Conservation (phyloP, 108 stramenopile species). For the Skeletonema marinoi region DNA sequence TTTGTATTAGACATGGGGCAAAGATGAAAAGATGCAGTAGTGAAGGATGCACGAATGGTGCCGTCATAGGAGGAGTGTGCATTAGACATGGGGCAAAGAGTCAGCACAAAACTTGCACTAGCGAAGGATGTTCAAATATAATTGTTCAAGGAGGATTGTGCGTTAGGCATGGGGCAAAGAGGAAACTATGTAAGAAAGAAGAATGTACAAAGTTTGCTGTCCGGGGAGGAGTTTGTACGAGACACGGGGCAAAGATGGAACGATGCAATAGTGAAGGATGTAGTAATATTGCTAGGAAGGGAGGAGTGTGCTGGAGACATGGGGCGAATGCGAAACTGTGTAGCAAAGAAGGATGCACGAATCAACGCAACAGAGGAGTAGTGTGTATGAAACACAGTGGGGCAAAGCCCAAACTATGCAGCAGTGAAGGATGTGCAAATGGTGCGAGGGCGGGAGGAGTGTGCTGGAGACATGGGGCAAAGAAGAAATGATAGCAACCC, state of each 20-base stretch:
- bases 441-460: neutral
- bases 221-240: neutral
- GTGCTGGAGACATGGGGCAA: neutral
- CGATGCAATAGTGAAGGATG: neutral
- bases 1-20: too few relatives aligned
- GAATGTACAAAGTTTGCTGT: neutral
- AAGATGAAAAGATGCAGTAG: too few relatives aligned
- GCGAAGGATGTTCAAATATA: too few relatives aligned
- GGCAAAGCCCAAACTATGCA: conserved; percentile 1
- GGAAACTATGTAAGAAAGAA: neutral
- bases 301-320: conserved; percentile 6
- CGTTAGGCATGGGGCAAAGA: too few relatives aligned
- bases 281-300: neutral
- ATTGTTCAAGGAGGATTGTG: too few relatives aligned
- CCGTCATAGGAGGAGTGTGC: too few relatives aligned
- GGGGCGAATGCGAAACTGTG: neutral
- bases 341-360: neutral
- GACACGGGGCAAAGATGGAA: neutral
- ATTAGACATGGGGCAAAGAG: too few relatives aligned
- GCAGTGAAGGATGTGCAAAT: neutral
- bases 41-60: too few relatives aligned
- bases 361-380: neutral
- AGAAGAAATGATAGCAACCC: neutral
- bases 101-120: too few relatives aligned
- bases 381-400: conserved; percentile 4